A percentile compares a stretch with the other conserved stretches of the same genome.
These are phyloP conservation scores for Cryptosporidium bovis DNA, from an alignment of 169 alveolate genomes.

Conservation along the genomic window DNA sequence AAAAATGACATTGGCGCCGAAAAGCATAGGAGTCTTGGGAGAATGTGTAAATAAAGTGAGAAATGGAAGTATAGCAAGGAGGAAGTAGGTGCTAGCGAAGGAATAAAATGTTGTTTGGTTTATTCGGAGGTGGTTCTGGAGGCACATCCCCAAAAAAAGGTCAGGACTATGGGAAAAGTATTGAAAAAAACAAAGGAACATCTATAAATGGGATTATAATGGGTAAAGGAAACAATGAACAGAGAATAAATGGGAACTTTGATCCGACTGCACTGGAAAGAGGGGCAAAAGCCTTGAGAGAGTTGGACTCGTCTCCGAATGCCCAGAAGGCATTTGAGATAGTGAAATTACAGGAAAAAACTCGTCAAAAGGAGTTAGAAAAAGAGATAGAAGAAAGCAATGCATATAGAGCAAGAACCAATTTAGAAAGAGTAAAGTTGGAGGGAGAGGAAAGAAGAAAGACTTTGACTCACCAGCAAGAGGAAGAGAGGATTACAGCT, in stretches of 20 bases:
- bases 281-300: slow-evolving; percentile 98
- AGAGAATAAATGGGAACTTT: slow-evolving; percentile 77
- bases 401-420: slow-evolving; percentile 80
- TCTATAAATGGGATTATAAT: too few relatives aligned
- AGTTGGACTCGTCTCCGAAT: slow-evolving; percentile 91
- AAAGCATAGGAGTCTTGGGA: too few relatives aligned
- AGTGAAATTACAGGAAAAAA: slow-evolving; percentile 93
- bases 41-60: too few relatives aligned
- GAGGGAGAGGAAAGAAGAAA: slow-evolving; percentile 93
- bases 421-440: slow-evolving; percentile 81
- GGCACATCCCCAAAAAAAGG: too few relatives aligned
- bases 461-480: slow-evolving; percentile 91
- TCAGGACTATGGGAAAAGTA: too few relatives aligned
- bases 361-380: slow-evolving; percentile 93
- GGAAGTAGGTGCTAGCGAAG: too few relatives aligned
- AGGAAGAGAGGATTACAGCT: slow-evolving; percentile 92
- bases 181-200: too few relatives aligned
- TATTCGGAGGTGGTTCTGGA: too few relatives aligned
- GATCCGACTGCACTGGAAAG: slow-evolving; percentile 99
- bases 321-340: slow-evolving; percentile 95
- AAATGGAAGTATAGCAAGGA: too few relatives aligned
- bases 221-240: not conserved
- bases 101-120: too few relatives aligned
- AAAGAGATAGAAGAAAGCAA: slow-evolving; percentile 87
- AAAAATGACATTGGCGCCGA: too few relatives aligned